These are phyloP conservation scores for Fusarium sp. DNA, from an alignment of 2,329 filamentous ascomycete species.

Conservation along the genomic window DNA sequence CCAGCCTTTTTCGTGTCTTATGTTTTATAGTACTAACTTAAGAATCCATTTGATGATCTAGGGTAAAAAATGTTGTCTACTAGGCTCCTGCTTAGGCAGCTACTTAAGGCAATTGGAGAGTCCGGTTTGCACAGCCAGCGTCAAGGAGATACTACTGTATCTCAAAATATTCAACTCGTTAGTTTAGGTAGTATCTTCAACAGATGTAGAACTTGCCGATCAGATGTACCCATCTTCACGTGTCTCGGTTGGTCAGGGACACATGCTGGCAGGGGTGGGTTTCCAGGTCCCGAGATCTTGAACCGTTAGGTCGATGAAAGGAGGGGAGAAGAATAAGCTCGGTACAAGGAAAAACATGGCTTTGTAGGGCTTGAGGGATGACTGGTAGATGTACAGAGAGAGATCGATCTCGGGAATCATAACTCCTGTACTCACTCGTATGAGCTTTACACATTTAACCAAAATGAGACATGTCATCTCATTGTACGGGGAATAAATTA, in stretches of 20 bases:
- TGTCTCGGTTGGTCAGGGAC: constrained; percentile 22
- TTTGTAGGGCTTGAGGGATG: not conserved
- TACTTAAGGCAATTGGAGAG: not conserved
- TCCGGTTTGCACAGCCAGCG: not conserved
- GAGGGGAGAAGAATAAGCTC: not conserved
- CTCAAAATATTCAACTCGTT: not conserved
- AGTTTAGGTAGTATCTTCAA: not conserved
- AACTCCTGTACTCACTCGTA: not conserved
- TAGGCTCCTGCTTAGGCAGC: not conserved
- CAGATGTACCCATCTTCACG: constrained; percentile 7
- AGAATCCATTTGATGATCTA: not conserved
- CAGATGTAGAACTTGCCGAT: not conserved
- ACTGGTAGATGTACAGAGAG: not conserved
- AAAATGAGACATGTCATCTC: not conserved
- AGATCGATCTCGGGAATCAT: not conserved
- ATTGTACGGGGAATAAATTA: not conserved
- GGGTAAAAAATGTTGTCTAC: not conserved
- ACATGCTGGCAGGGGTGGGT: constrained; percentile 7
- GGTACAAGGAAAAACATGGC: not conserved
- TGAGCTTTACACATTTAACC: not conserved
- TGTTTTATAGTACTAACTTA: not conserved
- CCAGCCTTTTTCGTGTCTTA: not conserved
- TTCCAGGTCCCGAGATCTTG: constrained; percentile 8
- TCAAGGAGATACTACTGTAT: not conserved
- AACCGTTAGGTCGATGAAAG: not conserved